Base-by-base conservation (phyloP, 2,329 filamentous ascomycete species). In the Sporothrix brunneoviolacea region DNA sequence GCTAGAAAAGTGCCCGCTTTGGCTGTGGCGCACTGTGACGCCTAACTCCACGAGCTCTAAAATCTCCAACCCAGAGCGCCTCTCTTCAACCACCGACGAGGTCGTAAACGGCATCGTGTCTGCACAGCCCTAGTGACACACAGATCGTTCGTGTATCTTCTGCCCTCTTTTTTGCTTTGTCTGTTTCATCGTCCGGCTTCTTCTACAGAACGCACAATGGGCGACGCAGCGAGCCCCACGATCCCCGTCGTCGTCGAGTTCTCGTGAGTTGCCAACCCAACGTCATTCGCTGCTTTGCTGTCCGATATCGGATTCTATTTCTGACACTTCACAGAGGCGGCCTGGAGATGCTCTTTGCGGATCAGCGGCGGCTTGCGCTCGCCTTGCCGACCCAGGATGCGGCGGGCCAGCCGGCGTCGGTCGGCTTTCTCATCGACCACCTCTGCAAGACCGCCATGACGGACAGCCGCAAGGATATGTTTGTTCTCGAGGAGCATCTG, bases 301-400 rank as follows among this genome's bases (percentile, higher is more conserved):
- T 38, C 19, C 28, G 4, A 28, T 33, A 9, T 15, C n/a, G 8
- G n/a, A 21, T 30, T 36, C 35, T 32, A 16, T 18, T 22, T 28
- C 12, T 37, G 21, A 24, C 8, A 8, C 12, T 36, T 52, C 22
- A 8, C 22, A 91, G 93, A 57, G 93, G 93, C 55, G 93, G 93
- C 19, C 79, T 98, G 16, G 93, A 98, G 70, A 86, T 95, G 72
- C 83, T 98, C 57, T 98, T 98, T 70, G 82, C 84, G 28, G 85
- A 95, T 65, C 75, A 89, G 68, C 80, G 84, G 50, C 85, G 82
- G 59, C 87, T 91, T 65, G 70, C 74, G 19, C 65, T 98, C 40
- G 69, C 75, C 3, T 67, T 97, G 37, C 88, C 91, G 18, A 69
- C 77, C 27, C 74, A 64, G 50, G 77, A 83, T 61, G 69, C 75